These are phyloP conservation scores for Lepiota venenata DNA, from an alignment of 768 basidiomycete genomes.

Conservation along the genomic window DNA sequence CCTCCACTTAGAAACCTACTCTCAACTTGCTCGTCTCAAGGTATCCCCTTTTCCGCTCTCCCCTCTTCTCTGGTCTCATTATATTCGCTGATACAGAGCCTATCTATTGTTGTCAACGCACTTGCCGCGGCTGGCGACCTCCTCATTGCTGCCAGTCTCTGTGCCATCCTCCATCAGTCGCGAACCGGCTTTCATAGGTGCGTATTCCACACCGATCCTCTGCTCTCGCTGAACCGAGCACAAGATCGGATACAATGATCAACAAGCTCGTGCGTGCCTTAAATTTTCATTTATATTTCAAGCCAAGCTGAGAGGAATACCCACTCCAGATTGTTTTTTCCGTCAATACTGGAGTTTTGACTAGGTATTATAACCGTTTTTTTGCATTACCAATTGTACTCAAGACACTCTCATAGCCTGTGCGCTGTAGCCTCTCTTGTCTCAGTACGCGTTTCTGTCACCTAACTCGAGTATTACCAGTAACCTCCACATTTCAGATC, in stretches of 20 bases:
- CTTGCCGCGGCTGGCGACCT: conserved; percentile 43
- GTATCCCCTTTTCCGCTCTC: conserved; percentile 14
- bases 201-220: not conserved
- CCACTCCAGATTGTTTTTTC: conserved; percentile 39
- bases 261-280: conserved; percentile 32
- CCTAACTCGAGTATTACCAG: not conserved
- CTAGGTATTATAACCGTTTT: conserved; percentile 26
- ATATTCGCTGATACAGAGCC: conserved; percentile 18
- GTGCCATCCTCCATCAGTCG: conserved; percentile 36
- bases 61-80: not conserved
- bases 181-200: conserved; percentile 48
- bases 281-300: not conserved
- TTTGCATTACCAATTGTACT: not conserved
- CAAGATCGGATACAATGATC: conserved; percentile 44
- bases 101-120: conserved; percentile 43
- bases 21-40: conserved; percentile 32
- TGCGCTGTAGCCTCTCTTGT: conserved; percentile 55
- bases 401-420: conserved; percentile 27
- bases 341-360: conserved; percentile 38
- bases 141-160: conserved; percentile 41
- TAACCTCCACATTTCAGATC: conserved; percentile 33
- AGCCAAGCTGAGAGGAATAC: not conserved
- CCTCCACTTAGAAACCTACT: conserved; percentile 29
- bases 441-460: conserved; percentile 32
- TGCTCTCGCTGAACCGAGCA: not conserved